Evolutionary conservation across 345 rosid species (phyloP).

Genomic region (Corymbia maculata): DNA sequence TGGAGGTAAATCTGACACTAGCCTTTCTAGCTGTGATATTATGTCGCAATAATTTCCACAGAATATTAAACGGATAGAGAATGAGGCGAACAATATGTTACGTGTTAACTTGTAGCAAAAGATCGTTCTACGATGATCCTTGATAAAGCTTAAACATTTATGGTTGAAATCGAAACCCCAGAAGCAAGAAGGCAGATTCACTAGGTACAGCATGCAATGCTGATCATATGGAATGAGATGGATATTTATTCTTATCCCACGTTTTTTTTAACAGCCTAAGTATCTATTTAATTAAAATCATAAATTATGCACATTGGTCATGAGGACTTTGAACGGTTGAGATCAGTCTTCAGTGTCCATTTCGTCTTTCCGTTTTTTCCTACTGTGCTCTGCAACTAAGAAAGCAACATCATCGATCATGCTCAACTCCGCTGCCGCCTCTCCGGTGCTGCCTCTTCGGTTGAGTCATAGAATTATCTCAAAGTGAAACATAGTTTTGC

Average conservation of each 20-base stretch:
- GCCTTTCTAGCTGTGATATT: neutral
- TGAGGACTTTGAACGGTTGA: neutral
- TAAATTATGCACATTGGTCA: neutral
- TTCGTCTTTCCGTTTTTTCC: neutral
- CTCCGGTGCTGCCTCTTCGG: too few relatives aligned
- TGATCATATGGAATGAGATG: neutral
- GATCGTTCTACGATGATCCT: neutral
- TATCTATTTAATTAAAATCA: neutral
- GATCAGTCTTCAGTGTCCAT: neutral
- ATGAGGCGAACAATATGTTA: neutral
- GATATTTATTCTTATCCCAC: neutral
- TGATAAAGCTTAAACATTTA: neutral
- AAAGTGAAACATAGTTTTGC: neutral
- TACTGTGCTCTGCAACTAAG: neutral
- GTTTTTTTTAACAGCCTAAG: neutral
- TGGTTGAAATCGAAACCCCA: neutral
- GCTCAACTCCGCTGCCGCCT: neutral
- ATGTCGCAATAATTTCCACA: neutral
- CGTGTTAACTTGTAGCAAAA: neutral
- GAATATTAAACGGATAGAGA: neutral
- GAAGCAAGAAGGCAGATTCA: neutral
- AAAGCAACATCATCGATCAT: neutral
- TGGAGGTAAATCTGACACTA: neutral
- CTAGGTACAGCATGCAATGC: neutral
- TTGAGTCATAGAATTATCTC: too few relatives aligned